These are phyloP conservation scores for Globisporangium spinosum DNA, from an alignment of 352 stramenopile genomes.

Conservation along the genomic window DNA sequence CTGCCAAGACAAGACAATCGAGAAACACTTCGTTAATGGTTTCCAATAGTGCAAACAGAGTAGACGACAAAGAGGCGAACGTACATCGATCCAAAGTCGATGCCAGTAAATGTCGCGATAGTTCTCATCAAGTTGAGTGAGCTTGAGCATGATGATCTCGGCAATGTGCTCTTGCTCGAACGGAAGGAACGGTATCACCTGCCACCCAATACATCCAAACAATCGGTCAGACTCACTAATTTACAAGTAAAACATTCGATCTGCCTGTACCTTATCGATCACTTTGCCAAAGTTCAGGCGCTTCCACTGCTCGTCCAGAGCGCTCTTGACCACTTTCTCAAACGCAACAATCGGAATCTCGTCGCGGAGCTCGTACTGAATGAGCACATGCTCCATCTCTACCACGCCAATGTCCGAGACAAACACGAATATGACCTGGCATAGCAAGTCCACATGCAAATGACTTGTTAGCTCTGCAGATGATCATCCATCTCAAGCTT, in stretches of 20 bases:
- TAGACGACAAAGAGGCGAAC: neutral
- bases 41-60: neutral
- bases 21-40: neutral
- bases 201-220: neutral
- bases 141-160: constrained; percentile 79
- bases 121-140: constrained; percentile 67
- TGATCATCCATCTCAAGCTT: neutral
- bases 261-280: constrained; percentile 63
- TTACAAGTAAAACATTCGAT: neutral
- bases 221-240: neutral
- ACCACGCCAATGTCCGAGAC: constrained; percentile 86
- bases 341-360: constrained; percentile 58
- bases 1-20: constrained; percentile 19
- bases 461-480: neutral
- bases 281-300: constrained; percentile 89
- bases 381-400: constrained; percentile 83
- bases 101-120: constrained; percentile 79
- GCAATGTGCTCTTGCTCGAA: constrained; percentile 83
- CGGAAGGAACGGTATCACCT: constrained; percentile 87
- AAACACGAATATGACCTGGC: constrained; percentile 83
- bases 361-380: constrained; percentile 71
- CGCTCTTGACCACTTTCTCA: constrained; percentile 73
- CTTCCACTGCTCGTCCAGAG: constrained; percentile 83
- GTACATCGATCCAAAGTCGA: constrained; percentile 65
- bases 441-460: neutral